Base-by-base conservation (phyloP, 2,329 filamentous ascomycete species). In the Plectosphaerella cucumerina region DNA sequence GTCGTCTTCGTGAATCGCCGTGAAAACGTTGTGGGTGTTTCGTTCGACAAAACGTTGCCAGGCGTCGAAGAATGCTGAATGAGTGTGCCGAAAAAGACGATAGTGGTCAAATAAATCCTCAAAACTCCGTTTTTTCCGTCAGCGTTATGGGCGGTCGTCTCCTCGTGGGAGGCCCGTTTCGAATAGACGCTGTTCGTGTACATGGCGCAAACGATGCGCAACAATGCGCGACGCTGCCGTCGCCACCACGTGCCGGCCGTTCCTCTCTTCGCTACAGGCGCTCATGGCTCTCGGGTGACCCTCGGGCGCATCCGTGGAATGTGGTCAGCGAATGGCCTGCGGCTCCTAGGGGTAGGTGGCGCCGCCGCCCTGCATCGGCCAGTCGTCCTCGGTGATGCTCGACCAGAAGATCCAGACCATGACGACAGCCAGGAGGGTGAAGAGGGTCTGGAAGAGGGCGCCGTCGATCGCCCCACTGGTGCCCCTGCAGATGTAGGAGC, bases 351-450 rank as follows among this genome's bases (percentile, higher is more conserved):
- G 69, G 57, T 79, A 79, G 48, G 69, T 59, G 44, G 59, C 65
- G 50, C 67, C 67, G 10, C 68, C 69, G 39, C 39, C 39, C 33
- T 76, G 73, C 69, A 80, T 79, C 17, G 92, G 90, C 94, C 94
- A 99, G 74, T 97, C 93, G 63, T 99, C 94, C 71, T 99, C 94
- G 15, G 94, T 99, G 62, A 99, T 99, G 73, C 91, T 97, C 44
- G 91, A 96, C 94, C 94, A 99, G 77, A 99, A 99, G 51, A 89
- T 70, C 92, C 94, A 99, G 57, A 97, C 73, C 71, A 84, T 84
- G 17, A 90, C 78, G 5, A 99, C 90, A 1, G 92, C 80, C 12
- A 93, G 73, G 1, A 97, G 76, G 0, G 92, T 97, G 73, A 99
- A 97, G 6, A 97, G 74, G 0, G 92, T 96, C 69, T 97, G 83